phyloP scores from a whole-genome alignment of 73 alveolate species.

The Diophrys sp. region DNA sequence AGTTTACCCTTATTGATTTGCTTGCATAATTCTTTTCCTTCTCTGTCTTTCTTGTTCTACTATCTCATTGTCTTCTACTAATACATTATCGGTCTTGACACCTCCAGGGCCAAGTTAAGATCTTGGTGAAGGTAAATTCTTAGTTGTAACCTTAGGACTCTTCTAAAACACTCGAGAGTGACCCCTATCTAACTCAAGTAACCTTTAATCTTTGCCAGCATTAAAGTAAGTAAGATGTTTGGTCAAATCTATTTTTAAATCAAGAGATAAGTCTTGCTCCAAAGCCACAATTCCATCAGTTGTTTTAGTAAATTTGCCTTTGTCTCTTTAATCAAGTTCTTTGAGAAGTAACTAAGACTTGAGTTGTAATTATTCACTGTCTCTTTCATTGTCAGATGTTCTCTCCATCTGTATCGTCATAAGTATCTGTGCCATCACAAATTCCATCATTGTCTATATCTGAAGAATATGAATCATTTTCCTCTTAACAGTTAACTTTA shows the following conservation, averaged over 20 bases:
- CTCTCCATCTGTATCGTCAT: no score
- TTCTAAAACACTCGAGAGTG: not conserved
- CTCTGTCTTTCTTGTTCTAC: not conserved
- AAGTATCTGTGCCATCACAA: no score
- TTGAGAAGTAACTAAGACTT: not conserved
- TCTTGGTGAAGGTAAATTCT: not conserved
- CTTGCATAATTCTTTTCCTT: not conserved
- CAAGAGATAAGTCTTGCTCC: not conserved
- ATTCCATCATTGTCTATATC: no score
- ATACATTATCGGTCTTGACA: not conserved
- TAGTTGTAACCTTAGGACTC: not conserved
- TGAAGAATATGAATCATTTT: no score
- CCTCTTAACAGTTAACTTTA: no score
- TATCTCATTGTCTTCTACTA: not conserved
- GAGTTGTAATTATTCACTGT: no score
- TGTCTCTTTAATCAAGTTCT: not conserved
- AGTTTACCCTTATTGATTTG: not conserved
- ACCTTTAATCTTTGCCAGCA: not conserved
- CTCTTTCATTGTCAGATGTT: no score
- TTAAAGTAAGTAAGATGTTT: no score
- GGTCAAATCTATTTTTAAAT: not conserved
- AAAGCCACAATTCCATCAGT: not conserved
- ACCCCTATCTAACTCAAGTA: not conserved
- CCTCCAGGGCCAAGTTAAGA: no score
- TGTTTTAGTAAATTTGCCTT: not conserved